Evolutionary conservation across 768 basidiomycete genomes (phyloP).

Genomic region (Peribolospora baueri): DNA sequence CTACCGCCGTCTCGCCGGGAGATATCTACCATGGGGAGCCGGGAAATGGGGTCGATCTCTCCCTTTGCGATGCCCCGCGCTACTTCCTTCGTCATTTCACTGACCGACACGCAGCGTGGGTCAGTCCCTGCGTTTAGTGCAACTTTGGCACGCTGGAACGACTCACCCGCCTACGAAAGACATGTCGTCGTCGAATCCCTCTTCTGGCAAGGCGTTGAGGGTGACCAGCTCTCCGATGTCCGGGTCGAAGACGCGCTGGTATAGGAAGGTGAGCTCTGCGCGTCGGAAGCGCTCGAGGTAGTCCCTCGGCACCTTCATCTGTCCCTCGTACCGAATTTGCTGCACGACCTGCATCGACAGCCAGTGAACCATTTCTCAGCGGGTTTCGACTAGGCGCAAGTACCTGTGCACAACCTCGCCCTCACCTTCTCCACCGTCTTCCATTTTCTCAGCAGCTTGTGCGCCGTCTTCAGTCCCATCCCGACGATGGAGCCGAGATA

Average conservation of each 20-base stretch:
- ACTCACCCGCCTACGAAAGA: constrained; percentile 30
- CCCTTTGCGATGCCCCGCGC: constrained; percentile 47
- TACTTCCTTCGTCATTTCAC: constrained; percentile 36
- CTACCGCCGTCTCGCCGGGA: constrained; percentile 20
- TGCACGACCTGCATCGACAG: constrained; percentile 30
- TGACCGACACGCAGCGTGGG: constrained; percentile 17
- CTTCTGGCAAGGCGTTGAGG: constrained; percentile 35
- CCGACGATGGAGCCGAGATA: constrained; percentile 77
- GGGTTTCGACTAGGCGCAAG: no score
- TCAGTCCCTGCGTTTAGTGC: background rate
- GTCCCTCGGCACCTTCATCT: constrained; percentile 47
- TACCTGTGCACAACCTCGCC: background rate
- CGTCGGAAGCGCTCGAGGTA: constrained; percentile 52
- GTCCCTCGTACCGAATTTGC: constrained; percentile 53
- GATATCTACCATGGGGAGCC: constrained; percentile 51
- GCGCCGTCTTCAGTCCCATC: constrained; percentile 82
- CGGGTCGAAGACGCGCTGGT: constrained; percentile 82
- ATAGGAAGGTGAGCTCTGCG: constrained; percentile 75
- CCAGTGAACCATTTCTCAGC: background rate
- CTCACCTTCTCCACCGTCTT: constrained; percentile 50
- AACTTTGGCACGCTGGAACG: constrained; percentile 29
- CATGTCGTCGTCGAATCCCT: constrained; percentile 34
- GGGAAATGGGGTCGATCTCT: constrained; percentile 43
- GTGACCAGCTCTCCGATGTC: constrained; percentile 37
- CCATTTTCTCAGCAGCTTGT: constrained; percentile 52